Evolutionary conservation across 371 early-diverging fungal genomes (phyloP).

Genomic region (Mucor plumbeus): DNA sequence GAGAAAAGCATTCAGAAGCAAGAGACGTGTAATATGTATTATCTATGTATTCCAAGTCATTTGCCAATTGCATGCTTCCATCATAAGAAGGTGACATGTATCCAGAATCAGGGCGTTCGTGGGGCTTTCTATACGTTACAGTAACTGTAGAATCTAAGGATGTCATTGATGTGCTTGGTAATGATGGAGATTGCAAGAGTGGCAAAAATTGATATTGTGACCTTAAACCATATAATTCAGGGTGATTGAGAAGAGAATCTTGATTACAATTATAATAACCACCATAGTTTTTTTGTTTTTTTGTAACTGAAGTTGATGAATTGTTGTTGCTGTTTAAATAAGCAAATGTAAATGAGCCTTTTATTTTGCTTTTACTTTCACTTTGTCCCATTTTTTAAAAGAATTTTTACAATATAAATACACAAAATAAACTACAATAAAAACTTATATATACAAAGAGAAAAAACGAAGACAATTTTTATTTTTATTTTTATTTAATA

Average conservation of each 20-base stretch:
- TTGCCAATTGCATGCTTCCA: constrained; percentile 12
- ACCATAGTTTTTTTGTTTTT: neutral
- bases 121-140: neutral
- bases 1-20: neutral
- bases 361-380: constrained; percentile 25
- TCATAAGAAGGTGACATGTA: neutral
- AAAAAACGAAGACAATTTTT: constrained; percentile 1
- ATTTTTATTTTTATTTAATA: neutral
- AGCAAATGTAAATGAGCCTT: constrained; percentile 21
- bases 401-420: constrained; percentile 11
- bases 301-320: neutral
- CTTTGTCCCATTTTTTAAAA: constrained; percentile 22
- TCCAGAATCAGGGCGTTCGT: constrained; percentile 20
- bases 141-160: constrained; percentile 2
- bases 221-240: constrained; percentile 21
- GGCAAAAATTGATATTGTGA: constrained; percentile 4
- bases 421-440: constrained; percentile 9
- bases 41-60: constrained; percentile 27
- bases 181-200: neutral
- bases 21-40: constrained; percentile 16
- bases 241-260: constrained; percentile 1
- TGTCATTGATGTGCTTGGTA: constrained; percentile 5
- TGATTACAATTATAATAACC: neutral
- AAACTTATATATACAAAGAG: constrained; percentile 1
- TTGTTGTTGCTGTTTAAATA: constrained; percentile 11